A percentile compares a stretch with the other conserved stretches of the same genome.
Evolutionary conservation across 2,329 filamentous ascomycete species (phyloP).

Genomic region (Ophiostoma pallidulum): DNA sequence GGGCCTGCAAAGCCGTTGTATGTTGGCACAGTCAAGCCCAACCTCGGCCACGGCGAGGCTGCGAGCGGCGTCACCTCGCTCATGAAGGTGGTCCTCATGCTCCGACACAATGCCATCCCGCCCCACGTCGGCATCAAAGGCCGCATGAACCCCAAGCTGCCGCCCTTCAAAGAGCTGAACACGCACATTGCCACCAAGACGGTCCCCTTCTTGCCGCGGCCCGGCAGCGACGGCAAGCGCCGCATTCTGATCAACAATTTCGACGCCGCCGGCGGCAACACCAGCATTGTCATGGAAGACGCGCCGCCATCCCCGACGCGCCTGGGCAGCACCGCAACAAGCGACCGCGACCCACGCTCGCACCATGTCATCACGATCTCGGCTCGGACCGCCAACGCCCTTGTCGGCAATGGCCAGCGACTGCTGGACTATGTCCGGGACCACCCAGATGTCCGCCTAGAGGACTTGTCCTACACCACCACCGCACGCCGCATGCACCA

Average conservation of each 20-base stretch:
- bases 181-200: constrained; percentile 45
- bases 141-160: constrained; percentile 25
- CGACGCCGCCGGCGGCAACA: constrained; percentile 49
- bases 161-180: constrained; percentile 34
- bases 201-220: constrained; percentile 31
- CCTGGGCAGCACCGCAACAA: not conserved
- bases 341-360: constrained; percentile 30
- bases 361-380: constrained; percentile 37
- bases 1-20: constrained; percentile 28
- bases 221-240: constrained; percentile 1
- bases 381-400: constrained; percentile 31
- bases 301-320: constrained; percentile 21
- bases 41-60: constrained; percentile 40
- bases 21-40: constrained; percentile 40
- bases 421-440: constrained; percentile 34
- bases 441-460: constrained; percentile 26
- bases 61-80: constrained; percentile 33
- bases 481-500: constrained; percentile 37
- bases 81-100: constrained; percentile 40
- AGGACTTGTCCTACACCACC: constrained; percentile 43
- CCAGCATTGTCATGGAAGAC: constrained; percentile 41
- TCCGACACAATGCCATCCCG: constrained; percentile 38
- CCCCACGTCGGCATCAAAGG: constrained; percentile 41
- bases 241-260: constrained; percentile 41
- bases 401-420: constrained; percentile 34